These are phyloP conservation scores for Tuber magnatum DNA, from an alignment of 495 filamentous ascomycete species.

Conservation along the genomic window DNA sequence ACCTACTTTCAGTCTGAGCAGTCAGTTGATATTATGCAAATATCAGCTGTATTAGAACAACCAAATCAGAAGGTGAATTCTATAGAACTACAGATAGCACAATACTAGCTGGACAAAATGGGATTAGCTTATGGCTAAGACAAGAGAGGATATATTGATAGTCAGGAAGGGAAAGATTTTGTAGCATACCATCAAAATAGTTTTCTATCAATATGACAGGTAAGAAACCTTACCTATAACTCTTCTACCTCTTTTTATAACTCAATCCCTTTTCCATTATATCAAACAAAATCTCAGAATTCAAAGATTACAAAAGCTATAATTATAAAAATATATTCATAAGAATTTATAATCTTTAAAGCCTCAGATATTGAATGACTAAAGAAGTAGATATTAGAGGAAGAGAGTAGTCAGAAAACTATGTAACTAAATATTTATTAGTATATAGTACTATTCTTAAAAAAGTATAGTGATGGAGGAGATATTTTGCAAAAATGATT, in stretches of 20 bases:
- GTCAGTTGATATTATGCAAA: background rate
- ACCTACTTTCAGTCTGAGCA: background rate
- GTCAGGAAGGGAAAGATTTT: background rate
- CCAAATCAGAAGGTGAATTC: background rate
- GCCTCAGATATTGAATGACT: background rate
- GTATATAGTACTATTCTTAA: background rate
- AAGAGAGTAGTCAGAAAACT: background rate
- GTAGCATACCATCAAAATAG: background rate
- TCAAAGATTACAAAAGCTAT: background rate
- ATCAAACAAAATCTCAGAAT: background rate
- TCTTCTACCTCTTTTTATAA: too few species aligned
- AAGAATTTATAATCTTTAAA: background rate
- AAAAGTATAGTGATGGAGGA: background rate
- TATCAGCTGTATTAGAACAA: background rate
- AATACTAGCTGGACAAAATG: background rate
- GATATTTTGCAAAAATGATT: background rate
- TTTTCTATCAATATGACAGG: background rate
- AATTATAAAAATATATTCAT: background rate
- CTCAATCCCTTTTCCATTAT: too few species aligned
- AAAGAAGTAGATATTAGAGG: background rate
- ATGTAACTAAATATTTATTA: background rate
- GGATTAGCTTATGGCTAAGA: background rate
- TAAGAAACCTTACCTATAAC: background rate
- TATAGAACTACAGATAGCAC: background rate
- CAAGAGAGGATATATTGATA: background rate